phyloP scores from a whole-genome alignment of 768 basidiomycete genomes.

The Pleurotus eryngii region DNA sequence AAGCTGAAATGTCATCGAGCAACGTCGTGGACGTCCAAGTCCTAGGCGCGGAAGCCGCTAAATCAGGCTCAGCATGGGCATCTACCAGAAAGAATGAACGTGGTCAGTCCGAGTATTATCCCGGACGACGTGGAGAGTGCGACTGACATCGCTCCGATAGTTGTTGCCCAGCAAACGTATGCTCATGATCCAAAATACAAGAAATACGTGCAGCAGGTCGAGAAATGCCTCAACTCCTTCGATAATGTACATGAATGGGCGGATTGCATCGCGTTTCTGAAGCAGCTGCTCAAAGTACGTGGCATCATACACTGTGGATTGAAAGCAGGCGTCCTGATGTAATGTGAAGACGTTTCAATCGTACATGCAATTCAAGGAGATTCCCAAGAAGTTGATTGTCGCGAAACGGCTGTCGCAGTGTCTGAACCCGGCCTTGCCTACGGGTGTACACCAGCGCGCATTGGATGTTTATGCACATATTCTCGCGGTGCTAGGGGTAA shows the following conservation, averaged over 20 bases:
- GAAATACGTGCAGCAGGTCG: conserved; percentile 90
- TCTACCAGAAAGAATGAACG: conserved; percentile 46
- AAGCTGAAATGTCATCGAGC: background rate
- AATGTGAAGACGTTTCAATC: conserved; percentile 81
- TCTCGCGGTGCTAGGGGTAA: conserved; percentile 83
- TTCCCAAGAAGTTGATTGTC: conserved; percentile 91
- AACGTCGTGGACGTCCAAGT: background rate
- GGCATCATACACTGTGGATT: background rate
- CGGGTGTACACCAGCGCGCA: conserved; percentile 95
- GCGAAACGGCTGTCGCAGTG: conserved; percentile 95
- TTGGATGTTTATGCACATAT: conserved; percentile 94
- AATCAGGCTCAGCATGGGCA: conserved; percentile 38
- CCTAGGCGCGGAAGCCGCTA: conserved; percentile 30
- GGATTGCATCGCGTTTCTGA: conserved; percentile 96
- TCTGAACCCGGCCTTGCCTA: conserved; percentile 94
- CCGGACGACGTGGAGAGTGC: background rate
- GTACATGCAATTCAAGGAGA: conserved; percentile 92
- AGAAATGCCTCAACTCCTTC: conserved; percentile 89
- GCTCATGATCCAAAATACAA: conserved; percentile 89
- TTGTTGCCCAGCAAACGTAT: conserved; percentile 50
- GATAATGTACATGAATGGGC: conserved; percentile 99
- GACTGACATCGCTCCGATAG: conserved; percentile 24
- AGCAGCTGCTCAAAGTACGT: conserved; percentile 83
- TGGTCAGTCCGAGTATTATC: conserved; percentile 31
- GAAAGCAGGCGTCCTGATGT: background rate